phyloP scores from a whole-genome alignment of 371 early-diverging fungal genomes.

The Saksenaea vasiformis region DNA sequence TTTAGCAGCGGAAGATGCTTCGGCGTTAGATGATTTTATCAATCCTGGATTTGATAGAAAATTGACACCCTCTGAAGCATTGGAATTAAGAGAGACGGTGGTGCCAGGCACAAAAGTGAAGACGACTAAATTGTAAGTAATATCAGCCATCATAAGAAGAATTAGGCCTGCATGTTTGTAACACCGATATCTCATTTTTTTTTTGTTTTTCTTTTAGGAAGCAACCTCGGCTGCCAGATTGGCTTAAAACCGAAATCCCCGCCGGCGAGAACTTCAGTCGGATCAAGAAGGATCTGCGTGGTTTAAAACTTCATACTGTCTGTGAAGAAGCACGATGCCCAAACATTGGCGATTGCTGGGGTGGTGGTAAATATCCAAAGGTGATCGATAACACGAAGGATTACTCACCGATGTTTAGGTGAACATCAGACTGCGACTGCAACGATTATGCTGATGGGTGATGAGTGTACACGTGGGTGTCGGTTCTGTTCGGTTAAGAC shows the following conservation, averaged over 20 bases:
- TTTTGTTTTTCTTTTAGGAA: slow-evolving; percentile 29
- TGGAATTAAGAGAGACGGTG: slow-evolving; percentile 64
- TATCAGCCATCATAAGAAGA: neutral
- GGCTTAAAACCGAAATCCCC: slow-evolving; percentile 96
- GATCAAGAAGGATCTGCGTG: slow-evolving; percentile 90
- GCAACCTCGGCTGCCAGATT: slow-evolving; percentile 81
- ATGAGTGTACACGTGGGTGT: slow-evolving; percentile 98
- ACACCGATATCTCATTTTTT: neutral
- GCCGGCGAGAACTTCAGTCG: slow-evolving; percentile 77
- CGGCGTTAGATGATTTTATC: slow-evolving; percentile 73
- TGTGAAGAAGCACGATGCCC: slow-evolving; percentile 98
- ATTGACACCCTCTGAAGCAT: slow-evolving; percentile 63
- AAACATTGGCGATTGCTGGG: slow-evolving; percentile 98
- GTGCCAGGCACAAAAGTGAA: slow-evolving; percentile 46
- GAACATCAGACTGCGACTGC: slow-evolving; percentile 97
- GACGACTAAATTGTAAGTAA: slow-evolving; percentile 47
- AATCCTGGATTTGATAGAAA: slow-evolving; percentile 51
- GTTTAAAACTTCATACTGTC: slow-evolving; percentile 90
- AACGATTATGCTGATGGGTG: slow-evolving; percentile 99
- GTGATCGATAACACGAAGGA: neutral
- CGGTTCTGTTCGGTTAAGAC: slow-evolving; percentile 99
- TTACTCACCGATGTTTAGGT: slow-evolving; percentile 30
- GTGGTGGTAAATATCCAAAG: slow-evolving; percentile 59
- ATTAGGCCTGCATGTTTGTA: neutral
- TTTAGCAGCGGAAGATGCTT: slow-evolving; percentile 53